These are phyloP conservation scores for Helenozyma baotianmanensis DNA, from an alignment of 805 yeast genomes.

Conservation along the genomic window DNA sequence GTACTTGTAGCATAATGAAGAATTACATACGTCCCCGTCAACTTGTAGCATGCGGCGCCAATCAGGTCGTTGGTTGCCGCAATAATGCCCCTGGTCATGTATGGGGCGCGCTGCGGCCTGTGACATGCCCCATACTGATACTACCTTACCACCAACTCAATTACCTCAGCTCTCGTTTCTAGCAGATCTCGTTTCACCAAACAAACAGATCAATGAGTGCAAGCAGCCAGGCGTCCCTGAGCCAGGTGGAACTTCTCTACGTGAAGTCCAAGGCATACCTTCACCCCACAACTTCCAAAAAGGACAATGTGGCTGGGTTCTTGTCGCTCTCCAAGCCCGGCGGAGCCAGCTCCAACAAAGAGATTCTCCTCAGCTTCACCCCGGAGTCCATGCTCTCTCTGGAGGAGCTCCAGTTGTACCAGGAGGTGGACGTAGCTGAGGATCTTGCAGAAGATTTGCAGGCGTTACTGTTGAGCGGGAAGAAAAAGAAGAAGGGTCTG, in stretches of 20 bases:
- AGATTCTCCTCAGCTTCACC: constrained; percentile 61
- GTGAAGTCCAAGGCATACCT: constrained; percentile 71
- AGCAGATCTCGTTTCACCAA: too few species aligned
- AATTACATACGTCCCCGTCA: background rate
- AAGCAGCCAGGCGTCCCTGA: too few species aligned
- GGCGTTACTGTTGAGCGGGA: constrained; percentile 15
- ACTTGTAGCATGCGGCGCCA: too few species aligned
- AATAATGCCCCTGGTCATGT: too few species aligned
- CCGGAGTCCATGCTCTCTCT: constrained; percentile 50
- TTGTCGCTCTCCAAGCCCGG: constrained; percentile 58
- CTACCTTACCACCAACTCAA: too few species aligned
- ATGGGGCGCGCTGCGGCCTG: too few species aligned
- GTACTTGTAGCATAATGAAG: constrained; percentile 61
- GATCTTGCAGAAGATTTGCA: constrained; percentile 22
- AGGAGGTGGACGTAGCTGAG: constrained; percentile 43
- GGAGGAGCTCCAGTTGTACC: constrained; percentile 44
- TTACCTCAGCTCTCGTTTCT: too few species aligned
- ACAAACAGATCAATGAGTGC: too few species aligned
- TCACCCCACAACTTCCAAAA: constrained; percentile 71
- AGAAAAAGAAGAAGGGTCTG: constrained; percentile 6
- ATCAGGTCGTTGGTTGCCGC: too few species aligned
- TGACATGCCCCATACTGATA: too few species aligned
- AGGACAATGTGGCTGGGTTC: constrained; percentile 79
- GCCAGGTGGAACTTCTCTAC: constrained; percentile 43
- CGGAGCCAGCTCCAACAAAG: constrained; percentile 44